These are phyloP conservation scores for Grosmannia penicillata DNA, from an alignment of 2,329 filamentous ascomycete species.

Conservation along the genomic window DNA sequence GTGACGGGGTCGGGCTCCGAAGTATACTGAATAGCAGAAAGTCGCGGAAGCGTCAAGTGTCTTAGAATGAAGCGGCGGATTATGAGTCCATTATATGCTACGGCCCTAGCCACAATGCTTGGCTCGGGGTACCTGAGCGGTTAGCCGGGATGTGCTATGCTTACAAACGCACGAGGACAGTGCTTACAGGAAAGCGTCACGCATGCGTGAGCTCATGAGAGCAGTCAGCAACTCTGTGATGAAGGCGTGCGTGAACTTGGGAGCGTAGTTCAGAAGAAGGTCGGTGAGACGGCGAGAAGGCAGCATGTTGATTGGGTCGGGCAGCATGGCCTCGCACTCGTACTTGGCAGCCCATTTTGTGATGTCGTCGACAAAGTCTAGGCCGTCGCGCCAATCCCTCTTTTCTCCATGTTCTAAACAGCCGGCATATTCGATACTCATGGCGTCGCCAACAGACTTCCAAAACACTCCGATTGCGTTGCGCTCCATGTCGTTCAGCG, in stretches of 20 bases:
- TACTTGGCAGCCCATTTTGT: constrained; percentile 36
- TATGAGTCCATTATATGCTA: constrained; percentile 32
- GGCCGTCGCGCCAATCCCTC: constrained; percentile 29
- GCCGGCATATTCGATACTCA: constrained; percentile 42
- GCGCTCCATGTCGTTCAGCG: constrained; percentile 48
- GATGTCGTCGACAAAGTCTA: constrained; percentile 36
- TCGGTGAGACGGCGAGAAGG: constrained; percentile 44
- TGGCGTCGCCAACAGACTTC: constrained; percentile 56
- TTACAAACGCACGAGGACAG: not conserved
- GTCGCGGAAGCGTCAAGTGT: constrained; percentile 44
- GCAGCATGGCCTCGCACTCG: constrained; percentile 44
- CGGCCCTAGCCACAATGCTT: constrained; percentile 17
- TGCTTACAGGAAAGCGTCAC: constrained; percentile 42
- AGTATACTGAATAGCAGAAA: constrained; percentile 23
- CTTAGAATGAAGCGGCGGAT: constrained; percentile 40
- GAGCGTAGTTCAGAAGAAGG: constrained; percentile 42
- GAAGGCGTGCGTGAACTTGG: constrained; percentile 28
- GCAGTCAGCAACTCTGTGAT: constrained; percentile 37
- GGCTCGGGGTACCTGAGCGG: constrained; percentile 24
- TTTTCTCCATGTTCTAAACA: constrained; percentile 18
- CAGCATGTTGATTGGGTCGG: constrained; percentile 29
- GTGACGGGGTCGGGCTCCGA: constrained; percentile 34
- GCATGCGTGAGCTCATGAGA: constrained; percentile 48
- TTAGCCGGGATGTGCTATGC: not conserved
- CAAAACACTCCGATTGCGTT: constrained; percentile 56